These are phyloP conservation scores for Plasmodiophora brassicae DNA, from an alignment of 208 protist species.

Conservation along the genomic window DNA sequence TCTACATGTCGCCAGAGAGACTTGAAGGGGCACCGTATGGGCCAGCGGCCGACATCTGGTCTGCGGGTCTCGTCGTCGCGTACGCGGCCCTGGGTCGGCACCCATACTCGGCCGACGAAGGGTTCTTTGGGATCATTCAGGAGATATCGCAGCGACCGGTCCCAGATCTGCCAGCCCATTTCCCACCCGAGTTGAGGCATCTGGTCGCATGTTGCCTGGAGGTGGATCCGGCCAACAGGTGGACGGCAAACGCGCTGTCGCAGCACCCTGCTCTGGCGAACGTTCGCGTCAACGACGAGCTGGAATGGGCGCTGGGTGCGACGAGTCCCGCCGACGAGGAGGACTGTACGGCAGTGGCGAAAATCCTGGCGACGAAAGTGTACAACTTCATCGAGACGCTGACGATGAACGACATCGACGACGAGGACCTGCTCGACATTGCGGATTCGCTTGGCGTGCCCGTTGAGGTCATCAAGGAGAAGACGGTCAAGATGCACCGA, in stretches of 20 bases:
- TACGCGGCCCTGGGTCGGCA: conserved; percentile 1
- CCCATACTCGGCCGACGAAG: neutral
- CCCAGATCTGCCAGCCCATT: neutral
- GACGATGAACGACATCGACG: too few relatives aligned
- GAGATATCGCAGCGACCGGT: neutral
- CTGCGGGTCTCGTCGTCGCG: neutral
- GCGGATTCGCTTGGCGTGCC: too few relatives aligned
- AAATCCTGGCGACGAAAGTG: neutral
- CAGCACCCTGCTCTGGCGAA: neutral
- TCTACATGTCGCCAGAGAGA: conserved; percentile 16
- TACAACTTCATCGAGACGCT: too few relatives aligned
- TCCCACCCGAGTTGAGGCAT: neutral
- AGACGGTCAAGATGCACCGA: too few relatives aligned
- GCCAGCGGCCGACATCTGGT: neutral
- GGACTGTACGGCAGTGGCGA: neutral
- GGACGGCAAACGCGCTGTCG: neutral
- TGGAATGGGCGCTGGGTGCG: neutral
- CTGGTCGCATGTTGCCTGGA: neutral
- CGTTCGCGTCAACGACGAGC: neutral
- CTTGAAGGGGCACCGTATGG: neutral
- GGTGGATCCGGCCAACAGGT: neutral
- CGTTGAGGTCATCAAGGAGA: too few relatives aligned
- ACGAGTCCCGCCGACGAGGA: neutral
- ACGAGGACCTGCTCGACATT: too few relatives aligned
- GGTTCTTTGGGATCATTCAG: conserved; percentile 26